phyloP scores from a whole-genome alignment of 768 basidiomycete species.

The Leccinum sublutescens region DNA sequence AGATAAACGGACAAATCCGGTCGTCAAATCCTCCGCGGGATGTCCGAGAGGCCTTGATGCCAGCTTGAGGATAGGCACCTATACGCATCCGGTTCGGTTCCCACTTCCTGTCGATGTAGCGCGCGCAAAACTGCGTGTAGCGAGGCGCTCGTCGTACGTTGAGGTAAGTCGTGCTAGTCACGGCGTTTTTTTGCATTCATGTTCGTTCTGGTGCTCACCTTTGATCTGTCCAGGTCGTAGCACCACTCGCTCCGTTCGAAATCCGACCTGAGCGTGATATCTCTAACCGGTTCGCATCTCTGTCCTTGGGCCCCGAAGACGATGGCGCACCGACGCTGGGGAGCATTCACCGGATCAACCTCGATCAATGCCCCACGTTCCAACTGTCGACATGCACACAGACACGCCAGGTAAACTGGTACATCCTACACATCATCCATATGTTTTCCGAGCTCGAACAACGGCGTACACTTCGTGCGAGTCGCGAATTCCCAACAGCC shows the following conservation, averaged over 20 bases:
- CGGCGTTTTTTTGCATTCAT: background rate
- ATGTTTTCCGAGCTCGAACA: slow-evolving; percentile 28
- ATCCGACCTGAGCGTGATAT: slow-evolving; percentile 19
- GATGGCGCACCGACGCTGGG: slow-evolving; percentile 24
- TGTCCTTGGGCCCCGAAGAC: slow-evolving; percentile 5
- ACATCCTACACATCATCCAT: slow-evolving; percentile 21
- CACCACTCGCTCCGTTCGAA: slow-evolving; percentile 14
- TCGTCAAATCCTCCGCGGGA: background rate
- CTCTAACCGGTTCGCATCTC: slow-evolving; percentile 29
- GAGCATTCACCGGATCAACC: slow-evolving; percentile 40
- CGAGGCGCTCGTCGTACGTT: slow-evolving; percentile 52
- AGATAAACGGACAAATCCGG: slow-evolving; percentile 5
- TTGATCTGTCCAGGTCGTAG: slow-evolving; percentile 18
- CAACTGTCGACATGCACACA: slow-evolving; percentile 14
- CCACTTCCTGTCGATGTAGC: slow-evolving; percentile 45
- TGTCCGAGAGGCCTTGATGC: slow-evolving; percentile 1
- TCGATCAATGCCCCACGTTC: slow-evolving; percentile 35
- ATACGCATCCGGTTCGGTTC: slow-evolving; percentile 31
- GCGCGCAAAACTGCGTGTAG: slow-evolving; percentile 41
- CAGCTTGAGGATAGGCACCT: slow-evolving; percentile 13
- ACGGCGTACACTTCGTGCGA: background rate
- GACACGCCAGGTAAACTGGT: slow-evolving; percentile 23
- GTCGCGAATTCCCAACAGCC: too few relatives aligned
- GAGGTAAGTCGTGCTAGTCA: slow-evolving; percentile 21
- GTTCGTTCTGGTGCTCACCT: background rate